Evolutionary conservation across 495 filamentous ascomycete species (phyloP), one percentile per base, ranked within the genome.

Genomic region (Entonaema liquescens): DNA sequence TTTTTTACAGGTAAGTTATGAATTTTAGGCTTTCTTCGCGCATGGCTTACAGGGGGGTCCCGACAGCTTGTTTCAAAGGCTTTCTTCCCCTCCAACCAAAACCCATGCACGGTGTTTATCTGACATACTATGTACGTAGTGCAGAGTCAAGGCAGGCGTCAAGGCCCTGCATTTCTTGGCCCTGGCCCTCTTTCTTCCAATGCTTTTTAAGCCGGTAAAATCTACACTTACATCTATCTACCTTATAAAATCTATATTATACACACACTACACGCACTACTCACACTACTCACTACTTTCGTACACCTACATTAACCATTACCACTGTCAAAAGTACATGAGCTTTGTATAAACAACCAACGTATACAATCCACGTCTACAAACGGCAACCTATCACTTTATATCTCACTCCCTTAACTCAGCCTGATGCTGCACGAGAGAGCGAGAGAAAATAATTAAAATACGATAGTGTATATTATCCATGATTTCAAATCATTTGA

Each of bases 401-500:
- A 65, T 57, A 70, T 15, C 61, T 60, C 67, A 61, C 36, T 28
- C 57, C 40, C 33, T 33, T n/a, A 57, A n/a, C 35, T 64, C 68
- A 70, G 62, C 68, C 68, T 50, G 62, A 61, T 60, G 33, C 59
- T 53, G 21, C 50, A 59, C n/a, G 11, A 63, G 38, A 69, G 60
- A 56, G 5, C 50, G 47, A 63, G 38, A 55, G 28, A 56, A 56
- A 58, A 58, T 58, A 66, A 47, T 55, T 56, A 23, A 65, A 65
- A 70, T 57, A 65, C 61, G 36, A 57, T 23, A 25, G 33, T 59
- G 25, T 29, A 57, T 38, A 36, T 57, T 50, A 53, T 50, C 53
- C 25, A 65, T 65, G 56, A 59, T 70, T 71, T 66, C 50, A 49
- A 71, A 71, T 66, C 56, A 61, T 57, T 56, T 47, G 13, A 38